Evolutionary conservation across 805 yeast genomes (phyloP).

Genomic region (Teunomyces lycoperdinae): DNA sequence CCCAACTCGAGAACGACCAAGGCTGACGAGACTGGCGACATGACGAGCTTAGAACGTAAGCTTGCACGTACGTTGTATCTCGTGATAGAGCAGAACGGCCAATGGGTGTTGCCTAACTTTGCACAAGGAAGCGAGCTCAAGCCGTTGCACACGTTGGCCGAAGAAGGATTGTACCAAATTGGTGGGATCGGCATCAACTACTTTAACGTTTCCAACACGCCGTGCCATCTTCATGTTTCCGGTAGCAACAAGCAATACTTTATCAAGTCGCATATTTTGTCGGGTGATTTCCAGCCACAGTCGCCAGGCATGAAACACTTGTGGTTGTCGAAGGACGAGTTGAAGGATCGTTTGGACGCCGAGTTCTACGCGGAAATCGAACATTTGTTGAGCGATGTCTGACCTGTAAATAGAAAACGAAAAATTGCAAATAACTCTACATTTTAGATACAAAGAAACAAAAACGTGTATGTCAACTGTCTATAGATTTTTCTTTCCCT

Average conservation of each 20-base stretch:
- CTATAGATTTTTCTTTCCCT: constrained; percentile 57
- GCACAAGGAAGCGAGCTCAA: constrained; percentile 32
- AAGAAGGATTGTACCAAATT: constrained; percentile 61
- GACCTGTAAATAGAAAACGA: constrained; percentile 6
- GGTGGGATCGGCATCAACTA: constrained; percentile 80
- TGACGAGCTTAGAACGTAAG: constrained; percentile 70
- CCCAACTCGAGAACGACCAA: constrained; percentile 72
- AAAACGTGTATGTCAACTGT: too few relatives aligned
- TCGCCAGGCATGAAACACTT: constrained; percentile 49
- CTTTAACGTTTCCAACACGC: constrained; percentile 89
- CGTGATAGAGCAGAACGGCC: constrained; percentile 46
- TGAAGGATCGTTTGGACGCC: constrained; percentile 48
- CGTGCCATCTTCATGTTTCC: constrained; percentile 62
- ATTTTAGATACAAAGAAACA: too few relatives aligned
- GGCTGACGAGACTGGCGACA: constrained; percentile 67
- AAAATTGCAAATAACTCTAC: neutral
- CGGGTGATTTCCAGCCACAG: constrained; percentile 65
- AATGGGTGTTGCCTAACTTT: constrained; percentile 87
- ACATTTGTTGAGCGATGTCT: constrained; percentile 44
- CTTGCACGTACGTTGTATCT: constrained; percentile 79
- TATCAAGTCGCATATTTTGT: constrained; percentile 82
- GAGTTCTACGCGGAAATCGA: constrained; percentile 57
- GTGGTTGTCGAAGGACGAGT: constrained; percentile 86
- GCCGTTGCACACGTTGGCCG: constrained; percentile 71
- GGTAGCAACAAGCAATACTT: constrained; percentile 53